Percentiles rank a stretch among this genome's conserved stretches.
Conservation (phyloP, 140 eudicot genomes). For the Stevia rebaudiana region DNA sequence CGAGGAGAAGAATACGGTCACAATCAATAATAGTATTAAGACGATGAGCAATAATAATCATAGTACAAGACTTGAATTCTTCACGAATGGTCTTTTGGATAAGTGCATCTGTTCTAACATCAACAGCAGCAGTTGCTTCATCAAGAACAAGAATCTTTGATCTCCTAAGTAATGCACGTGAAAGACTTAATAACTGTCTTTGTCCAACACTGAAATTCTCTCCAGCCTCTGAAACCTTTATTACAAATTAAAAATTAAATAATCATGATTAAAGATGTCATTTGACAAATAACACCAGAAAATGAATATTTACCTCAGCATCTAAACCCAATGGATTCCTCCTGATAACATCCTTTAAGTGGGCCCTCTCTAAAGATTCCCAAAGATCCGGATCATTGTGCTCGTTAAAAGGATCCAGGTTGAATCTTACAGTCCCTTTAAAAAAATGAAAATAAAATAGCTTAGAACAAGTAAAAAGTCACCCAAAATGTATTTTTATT, state of each 20-base stretch:
- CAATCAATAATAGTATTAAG: slow-evolving; percentile 89
- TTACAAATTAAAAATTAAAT: neutral
- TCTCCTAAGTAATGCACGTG: slow-evolving; percentile 86
- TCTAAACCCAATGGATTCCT: slow-evolving; percentile 84
- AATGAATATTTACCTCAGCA: slow-evolving; percentile 62
- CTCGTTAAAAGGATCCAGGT: slow-evolving; percentile 95
- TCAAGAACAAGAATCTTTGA: slow-evolving; percentile 97
- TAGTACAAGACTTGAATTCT: slow-evolving; percentile 88
- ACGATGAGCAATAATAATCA: slow-evolving; percentile 97
- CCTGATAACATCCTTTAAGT: slow-evolving; percentile 78
- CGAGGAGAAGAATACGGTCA: slow-evolving; percentile 80
- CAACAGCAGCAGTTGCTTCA: slow-evolving; percentile 99
- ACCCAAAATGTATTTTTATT: no score
- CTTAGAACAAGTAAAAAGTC: no score
- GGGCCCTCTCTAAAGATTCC: slow-evolving; percentile 97
- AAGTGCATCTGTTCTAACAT: slow-evolving; percentile 95
- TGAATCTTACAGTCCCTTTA: slow-evolving; percentile 82
- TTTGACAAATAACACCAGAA: no score
- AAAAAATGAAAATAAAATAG: slow-evolving; percentile 12
- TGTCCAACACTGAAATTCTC: slow-evolving; percentile 98
- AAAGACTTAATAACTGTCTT: slow-evolving; percentile 83
- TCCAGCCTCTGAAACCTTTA: slow-evolving; percentile 88
- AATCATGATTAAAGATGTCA: no score
- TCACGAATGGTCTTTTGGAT: slow-evolving; percentile 96
- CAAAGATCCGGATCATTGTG: slow-evolving; percentile 93